Base-by-base conservation (phyloP, 169 alveolate species). In the Plasmodium gaboni region DNA sequence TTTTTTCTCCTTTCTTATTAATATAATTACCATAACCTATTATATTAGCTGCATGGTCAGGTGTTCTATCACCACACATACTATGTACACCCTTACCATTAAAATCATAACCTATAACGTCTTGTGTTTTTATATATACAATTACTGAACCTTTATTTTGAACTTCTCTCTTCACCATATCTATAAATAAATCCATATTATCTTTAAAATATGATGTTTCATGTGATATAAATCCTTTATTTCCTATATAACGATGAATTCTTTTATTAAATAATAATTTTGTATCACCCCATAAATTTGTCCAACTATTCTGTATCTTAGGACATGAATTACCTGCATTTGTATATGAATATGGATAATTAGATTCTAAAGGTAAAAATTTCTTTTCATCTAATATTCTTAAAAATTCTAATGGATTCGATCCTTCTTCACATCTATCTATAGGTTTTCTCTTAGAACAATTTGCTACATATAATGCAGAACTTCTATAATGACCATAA, bases 21-120 rank as follows among this genome's bases (percentile, higher is more conserved):
- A 86, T 64, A 55, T 91, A 91, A 26, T 61, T 72, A 42, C 94
- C 94, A 85, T 85, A 91, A 1, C 94, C 94, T 12, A 91, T 74
- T 17, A 85, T 68, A 13, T 32, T 73, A 15, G 87, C 88, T 32
- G 92, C 91, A 73, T 85, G 94, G 17, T 74, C 92, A 17, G 85
- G 73, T 19, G 72, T 51, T 0, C 63, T 26, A 42, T 78, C 63
- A 44, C 88, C 93, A 74, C 94, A 91, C 50, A 85, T 19, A 46
- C 24, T 85, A 12, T 73, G 88, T 2, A 91, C 88, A 22, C 61
- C 46, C 57, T 4, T 60, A 1, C 94, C 94, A 71, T 91, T 85
- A 6, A 74, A 72, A 61, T 91, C 92, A 19, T 80, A 88, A 67
- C 73, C 83, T 5, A 91, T 71, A 0, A 61, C 89, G 46, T 67